phyloP scores from a whole-genome alignment of 106 monocot genomes.

The Narthecium ossifragum region DNA sequence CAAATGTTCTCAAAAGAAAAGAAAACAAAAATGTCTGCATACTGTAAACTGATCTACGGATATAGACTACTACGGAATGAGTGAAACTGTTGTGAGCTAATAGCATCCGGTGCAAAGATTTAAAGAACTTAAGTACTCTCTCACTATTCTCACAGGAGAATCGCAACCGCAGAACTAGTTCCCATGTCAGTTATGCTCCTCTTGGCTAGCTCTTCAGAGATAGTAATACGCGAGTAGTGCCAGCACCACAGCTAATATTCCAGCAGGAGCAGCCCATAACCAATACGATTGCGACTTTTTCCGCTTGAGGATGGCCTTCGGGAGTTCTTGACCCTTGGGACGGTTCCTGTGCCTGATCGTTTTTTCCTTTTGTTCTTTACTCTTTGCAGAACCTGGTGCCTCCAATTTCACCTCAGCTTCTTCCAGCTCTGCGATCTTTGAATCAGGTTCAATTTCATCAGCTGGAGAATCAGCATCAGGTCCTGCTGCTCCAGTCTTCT shows the following conservation, averaged over 20 bases:
- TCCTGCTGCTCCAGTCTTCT: constrained; percentile 40
- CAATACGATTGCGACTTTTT: constrained; percentile 57
- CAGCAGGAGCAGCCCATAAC: constrained; percentile 39
- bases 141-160: too few species aligned
- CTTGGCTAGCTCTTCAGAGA: too few species aligned
- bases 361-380: constrained; percentile 39
- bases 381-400: constrained; percentile 12
- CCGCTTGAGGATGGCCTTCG: constrained; percentile 51
- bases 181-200: too few species aligned
- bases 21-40: too few species aligned
- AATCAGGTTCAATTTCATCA: constrained; percentile 11
- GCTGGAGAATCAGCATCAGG: constrained; percentile 5
- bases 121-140: too few species aligned
- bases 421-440: constrained; percentile 30
- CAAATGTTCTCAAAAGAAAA: too few species aligned
- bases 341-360: constrained; percentile 19
- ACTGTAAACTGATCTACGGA: too few species aligned
- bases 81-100: too few species aligned
- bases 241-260: constrained; percentile 19
- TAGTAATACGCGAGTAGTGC: constrained; percentile 23
- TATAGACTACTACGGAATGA: too few species aligned
- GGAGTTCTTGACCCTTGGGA: constrained; percentile 21
- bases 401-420: constrained; percentile 29
- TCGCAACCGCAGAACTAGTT: too few species aligned
- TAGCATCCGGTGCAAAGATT: too few species aligned